Evolutionary conservation across 2,329 filamentous ascomycete genomes (phyloP).

Genomic region (Purpureocillium lavendulum): DNA sequence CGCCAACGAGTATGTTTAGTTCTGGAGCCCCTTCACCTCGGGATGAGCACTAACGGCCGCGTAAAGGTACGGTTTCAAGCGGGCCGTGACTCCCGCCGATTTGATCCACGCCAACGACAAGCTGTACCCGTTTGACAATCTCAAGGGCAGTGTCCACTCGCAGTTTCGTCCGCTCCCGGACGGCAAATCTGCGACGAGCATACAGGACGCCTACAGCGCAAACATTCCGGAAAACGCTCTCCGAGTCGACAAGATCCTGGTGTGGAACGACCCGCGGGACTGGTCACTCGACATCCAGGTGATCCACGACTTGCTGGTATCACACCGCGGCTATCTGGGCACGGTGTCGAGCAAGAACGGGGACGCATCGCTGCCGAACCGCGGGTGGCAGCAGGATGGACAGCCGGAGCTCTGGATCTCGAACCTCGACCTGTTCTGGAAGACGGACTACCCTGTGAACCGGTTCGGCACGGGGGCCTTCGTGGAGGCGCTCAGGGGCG

Average conservation of each 20-base stretch:
- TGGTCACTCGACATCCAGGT: constrained; percentile 88
- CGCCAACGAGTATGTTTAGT: constrained; percentile 48
- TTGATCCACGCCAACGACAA: constrained; percentile 65
- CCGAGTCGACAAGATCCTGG: constrained; percentile 82
- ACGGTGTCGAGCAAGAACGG: constrained; percentile 71
- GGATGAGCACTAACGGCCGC: neutral
- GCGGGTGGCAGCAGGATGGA: constrained; percentile 72
- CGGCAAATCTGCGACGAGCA: constrained; percentile 21
- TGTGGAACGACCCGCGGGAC: constrained; percentile 93
- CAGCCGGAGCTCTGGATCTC: constrained; percentile 81
- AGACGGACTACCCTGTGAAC: constrained; percentile 73
- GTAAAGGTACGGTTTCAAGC: constrained; percentile 61
- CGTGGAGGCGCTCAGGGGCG: constrained; percentile 68
- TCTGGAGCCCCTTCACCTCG: constrained; percentile 7
- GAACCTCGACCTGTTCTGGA: constrained; percentile 87
- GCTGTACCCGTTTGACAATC: constrained; percentile 71
- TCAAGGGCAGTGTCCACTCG: constrained; percentile 20
- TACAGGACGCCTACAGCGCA: constrained; percentile 22
- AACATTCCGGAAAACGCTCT: constrained; percentile 36
- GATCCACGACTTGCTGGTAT: constrained; percentile 75
- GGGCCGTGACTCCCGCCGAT: constrained; percentile 79
- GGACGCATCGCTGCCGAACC: constrained; percentile 52
- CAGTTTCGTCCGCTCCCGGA: constrained; percentile 20
- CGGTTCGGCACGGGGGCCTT: constrained; percentile 91
- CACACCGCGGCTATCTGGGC: constrained; percentile 68